Conservation (phyloP, 768 basidiomycete species). For the Leccinum rimulosum region DNA sequence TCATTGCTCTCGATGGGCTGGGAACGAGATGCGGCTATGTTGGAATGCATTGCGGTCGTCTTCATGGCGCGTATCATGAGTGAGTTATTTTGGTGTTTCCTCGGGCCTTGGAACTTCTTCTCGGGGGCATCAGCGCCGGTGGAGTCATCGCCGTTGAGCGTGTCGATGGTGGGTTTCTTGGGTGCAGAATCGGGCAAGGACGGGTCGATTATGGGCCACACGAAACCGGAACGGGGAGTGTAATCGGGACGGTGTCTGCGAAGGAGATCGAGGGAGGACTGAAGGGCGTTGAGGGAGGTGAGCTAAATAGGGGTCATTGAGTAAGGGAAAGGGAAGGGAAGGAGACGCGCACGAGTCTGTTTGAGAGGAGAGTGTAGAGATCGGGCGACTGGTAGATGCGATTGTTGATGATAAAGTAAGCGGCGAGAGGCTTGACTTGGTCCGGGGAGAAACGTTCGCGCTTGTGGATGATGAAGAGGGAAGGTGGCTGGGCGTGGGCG, state of each 20-base stretch:
- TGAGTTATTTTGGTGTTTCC: conserved; percentile 64
- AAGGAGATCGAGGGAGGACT: conserved; percentile 73
- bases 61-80: conserved; percentile 78
- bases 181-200: conserved; percentile 39
- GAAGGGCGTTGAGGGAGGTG: conserved; percentile 66
- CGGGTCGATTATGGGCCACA: conserved; percentile 77
- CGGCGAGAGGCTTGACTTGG: conserved; percentile 76
- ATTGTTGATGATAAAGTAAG: conserved; percentile 87
- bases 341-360: conserved; percentile 60
- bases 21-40: conserved; percentile 44
- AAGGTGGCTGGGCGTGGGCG: conserved; percentile 75
- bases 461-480: conserved; percentile 88
- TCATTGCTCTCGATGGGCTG: conserved; percentile 30
- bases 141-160: conserved; percentile 25
- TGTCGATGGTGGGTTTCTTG: conserved; percentile 39
- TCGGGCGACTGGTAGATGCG: conserved; percentile 88
- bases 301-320: conserved; percentile 40
- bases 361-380: conserved; percentile 79
- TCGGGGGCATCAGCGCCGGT: conserved; percentile 13
- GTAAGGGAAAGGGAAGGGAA: not conserved
- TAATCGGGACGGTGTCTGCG: conserved; percentile 76
- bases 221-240: conserved; percentile 78
- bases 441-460: conserved; percentile 80
- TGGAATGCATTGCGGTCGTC: conserved; percentile 71
- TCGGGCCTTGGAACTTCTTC: conserved; percentile 34